Evolutionary conservation across 495 filamentous ascomycete genomes (phyloP), one percentile per base, ranked within the genome.

Genomic region (Bacidia gigantensis): DNA sequence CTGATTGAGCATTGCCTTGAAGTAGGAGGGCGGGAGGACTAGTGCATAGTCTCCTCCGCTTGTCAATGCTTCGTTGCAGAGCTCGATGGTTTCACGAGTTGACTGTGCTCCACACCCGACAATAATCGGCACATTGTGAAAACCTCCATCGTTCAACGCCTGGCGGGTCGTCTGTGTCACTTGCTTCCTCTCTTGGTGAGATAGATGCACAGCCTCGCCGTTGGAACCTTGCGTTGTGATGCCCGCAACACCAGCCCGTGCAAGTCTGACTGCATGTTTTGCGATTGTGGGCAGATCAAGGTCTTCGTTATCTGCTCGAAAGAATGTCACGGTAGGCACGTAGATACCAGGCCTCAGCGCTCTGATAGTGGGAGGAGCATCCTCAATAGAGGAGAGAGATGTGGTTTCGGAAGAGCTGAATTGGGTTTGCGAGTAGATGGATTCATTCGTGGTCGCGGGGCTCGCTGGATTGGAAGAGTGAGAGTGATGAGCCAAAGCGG

Each of bases 221-320:
- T 93, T 95, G 65, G 84, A 89, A 24, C 89, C 89, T 65, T 93
- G 87, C 17, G 85, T 87, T 45, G 86, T 80, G 38, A 95, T 71
- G 46, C 88, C 89, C 39, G 81, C 76, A 29, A 93, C 78, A 49
- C 88, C 88, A 43, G 84, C 81, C 49, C 78, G 66, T 48, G 85
- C 87, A n/a, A 95, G 84, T 58, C 86, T 84, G 48, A 85, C 78
- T 26, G 87, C 84, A 64, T 95, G 89, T 51, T 72, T 80, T 50
- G 77, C 74, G 46, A 81, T 83, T 32, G 84, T 83, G 35, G 74
- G 67, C 9, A 82, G 63, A 59, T 93, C 86, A 17, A 82, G 61
- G 32, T 81, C 77, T 59, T 78, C 76, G 52, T 77, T 74, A 35
- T 64, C 49, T 5, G 69, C 59, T 1, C 72, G 65, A 68, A 84